Percentiles rank a stretch among this genome's conserved stretches.
phyloP scores from a whole-genome alignment of 2,329 filamentous ascomycete species.

The Ophiocordyceps camponoti-floridani region DNA sequence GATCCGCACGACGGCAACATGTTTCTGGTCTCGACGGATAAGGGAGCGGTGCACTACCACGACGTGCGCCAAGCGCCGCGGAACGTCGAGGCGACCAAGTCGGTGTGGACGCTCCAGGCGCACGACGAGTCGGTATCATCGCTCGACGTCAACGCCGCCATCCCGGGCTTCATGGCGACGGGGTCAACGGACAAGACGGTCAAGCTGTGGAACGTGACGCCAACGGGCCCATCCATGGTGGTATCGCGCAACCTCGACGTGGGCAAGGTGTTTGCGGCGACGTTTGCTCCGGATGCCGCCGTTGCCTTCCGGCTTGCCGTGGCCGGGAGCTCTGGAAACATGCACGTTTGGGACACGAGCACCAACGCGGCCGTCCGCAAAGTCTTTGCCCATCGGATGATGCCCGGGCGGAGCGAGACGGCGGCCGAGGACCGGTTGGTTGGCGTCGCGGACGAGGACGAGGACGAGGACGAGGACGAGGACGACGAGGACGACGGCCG shows the following conservation, averaged over 20 bases:
- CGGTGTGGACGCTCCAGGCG: conserved; percentile 87
- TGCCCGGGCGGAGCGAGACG: conserved; percentile 35
- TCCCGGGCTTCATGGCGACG: conserved; percentile 86
- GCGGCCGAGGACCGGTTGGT: conserved; percentile 61
- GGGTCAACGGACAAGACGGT: conserved; percentile 89
- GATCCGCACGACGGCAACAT: conserved; percentile 82
- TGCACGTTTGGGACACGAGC: conserved; percentile 92
- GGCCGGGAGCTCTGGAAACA: conserved; percentile 79
- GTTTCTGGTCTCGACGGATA: conserved; percentile 92
- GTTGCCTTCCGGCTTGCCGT: conserved; percentile 87
- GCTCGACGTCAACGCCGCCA: conserved; percentile 78
- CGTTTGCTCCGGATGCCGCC: conserved; percentile 77
- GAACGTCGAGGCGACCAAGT: conserved; percentile 57
- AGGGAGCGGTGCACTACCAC: conserved; percentile 80
- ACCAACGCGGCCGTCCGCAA: conserved; percentile 78
- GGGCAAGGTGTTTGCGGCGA: conserved; percentile 82
- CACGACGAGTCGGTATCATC: conserved; percentile 84
- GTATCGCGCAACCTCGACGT: conserved; percentile 83
- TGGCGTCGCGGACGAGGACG: conserved; percentile 48
- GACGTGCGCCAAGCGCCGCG: conserved; percentile 64
- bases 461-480: too few relatives aligned
- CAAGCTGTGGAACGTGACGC: conserved; percentile 86
- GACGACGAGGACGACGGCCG: conserved; percentile 55
- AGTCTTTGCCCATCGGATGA: conserved; percentile 59
- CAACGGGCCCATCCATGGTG: conserved; percentile 72